phyloP scores from a whole-genome alignment of 306 rosid species.

The Casuarina cunninghamiana region DNA sequence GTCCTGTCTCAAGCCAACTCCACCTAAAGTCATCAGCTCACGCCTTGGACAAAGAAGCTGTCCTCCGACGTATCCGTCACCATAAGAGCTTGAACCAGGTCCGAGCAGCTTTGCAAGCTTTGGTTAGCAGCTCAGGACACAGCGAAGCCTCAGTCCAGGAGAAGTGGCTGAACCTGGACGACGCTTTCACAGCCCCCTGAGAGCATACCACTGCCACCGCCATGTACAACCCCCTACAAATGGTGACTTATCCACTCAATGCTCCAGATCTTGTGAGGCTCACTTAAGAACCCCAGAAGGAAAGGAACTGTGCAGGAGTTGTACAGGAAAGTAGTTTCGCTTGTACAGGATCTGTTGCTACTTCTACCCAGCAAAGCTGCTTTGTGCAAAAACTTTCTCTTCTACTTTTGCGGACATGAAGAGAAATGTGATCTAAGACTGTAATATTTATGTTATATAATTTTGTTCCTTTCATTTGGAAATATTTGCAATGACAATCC shows the following conservation, averaged over 20 bases:
- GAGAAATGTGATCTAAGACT: not conserved
- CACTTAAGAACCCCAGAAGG: not conserved
- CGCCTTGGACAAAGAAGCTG: slow-evolving; percentile 53
- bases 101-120: slow-evolving; percentile 43
- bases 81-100: slow-evolving; percentile 50
- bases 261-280: not conserved
- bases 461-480: not conserved
- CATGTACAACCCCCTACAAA: not conserved
- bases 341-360: not conserved
- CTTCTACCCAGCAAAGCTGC: not conserved
- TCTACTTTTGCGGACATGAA: not conserved
- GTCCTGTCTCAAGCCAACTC: slow-evolving; percentile 49
- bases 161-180: slow-evolving; percentile 54
- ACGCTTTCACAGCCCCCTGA: slow-evolving; percentile 57
- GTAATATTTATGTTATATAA: too few species aligned
- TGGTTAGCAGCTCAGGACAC: slow-evolving; percentile 31
- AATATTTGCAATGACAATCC: not conserved
- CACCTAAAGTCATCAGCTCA: slow-evolving; percentile 48
- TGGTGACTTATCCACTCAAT: not conserved
- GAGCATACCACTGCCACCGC: not conserved
- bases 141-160: slow-evolving; percentile 19
- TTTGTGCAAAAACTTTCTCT: not conserved
- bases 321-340: too few species aligned
- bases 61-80: slow-evolving; percentile 62
- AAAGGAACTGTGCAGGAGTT: not conserved